A percentile compares a stretch with the other conserved stretches of the same genome.
Evolutionary conservation across 139 green algal genomes (phyloP).

Genomic region (Coelastrella sp.): DNA sequence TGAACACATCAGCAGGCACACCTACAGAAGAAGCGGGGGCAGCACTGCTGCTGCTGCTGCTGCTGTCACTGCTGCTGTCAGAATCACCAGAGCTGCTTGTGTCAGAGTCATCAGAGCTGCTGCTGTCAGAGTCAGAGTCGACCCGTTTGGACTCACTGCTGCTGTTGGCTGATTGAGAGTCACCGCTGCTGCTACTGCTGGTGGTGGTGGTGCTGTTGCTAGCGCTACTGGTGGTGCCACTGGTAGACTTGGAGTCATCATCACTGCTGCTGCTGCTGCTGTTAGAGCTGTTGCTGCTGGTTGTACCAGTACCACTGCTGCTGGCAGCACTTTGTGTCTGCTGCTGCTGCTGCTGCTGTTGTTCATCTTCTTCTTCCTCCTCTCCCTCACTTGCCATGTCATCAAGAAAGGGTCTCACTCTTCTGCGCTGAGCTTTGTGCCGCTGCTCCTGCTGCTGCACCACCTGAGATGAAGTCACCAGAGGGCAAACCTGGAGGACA

Average conservation of each 20-base stretch:
- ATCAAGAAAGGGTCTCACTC: background rate
- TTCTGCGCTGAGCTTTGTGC: background rate
- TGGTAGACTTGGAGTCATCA: background rate
- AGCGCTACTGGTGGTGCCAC: background rate
- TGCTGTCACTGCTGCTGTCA: background rate
- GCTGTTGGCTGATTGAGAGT: too few species aligned
- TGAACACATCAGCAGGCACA: background rate
- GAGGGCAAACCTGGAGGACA: too few species aligned
- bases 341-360: constrained; percentile 2
- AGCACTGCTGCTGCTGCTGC: background rate
- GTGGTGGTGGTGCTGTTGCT: background rate
- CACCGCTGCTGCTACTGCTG: background rate
- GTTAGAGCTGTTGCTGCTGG: background rate
- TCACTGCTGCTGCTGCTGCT: constrained; percentile 9
- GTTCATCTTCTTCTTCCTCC: background rate
- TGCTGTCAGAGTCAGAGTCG: background rate
- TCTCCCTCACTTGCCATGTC: background rate
- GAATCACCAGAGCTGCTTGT: background rate
- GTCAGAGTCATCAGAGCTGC: background rate
- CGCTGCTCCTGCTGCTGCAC: background rate
- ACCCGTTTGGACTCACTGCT: background rate
- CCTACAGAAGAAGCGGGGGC: background rate
- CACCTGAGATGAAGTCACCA: too few species aligned
- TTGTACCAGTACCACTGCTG: background rate
- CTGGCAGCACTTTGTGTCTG: background rate